Evolutionary conservation across 2,329 filamentous ascomycete genomes (phyloP).

Genomic region (Cylindrodendrum hubeiense): DNA sequence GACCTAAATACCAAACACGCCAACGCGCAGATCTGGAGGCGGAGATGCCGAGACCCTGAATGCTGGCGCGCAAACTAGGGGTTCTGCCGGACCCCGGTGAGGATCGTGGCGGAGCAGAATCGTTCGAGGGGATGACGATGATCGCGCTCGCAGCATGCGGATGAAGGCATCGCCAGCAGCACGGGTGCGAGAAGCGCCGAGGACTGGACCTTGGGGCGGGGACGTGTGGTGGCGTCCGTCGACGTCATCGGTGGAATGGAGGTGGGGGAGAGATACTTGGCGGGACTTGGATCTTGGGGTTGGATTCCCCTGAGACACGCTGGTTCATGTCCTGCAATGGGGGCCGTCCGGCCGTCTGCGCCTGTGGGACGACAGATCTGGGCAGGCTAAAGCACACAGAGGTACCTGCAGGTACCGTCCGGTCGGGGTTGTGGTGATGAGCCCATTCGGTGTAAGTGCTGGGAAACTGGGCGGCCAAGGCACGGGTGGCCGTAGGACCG

Average conservation of each 20-base stretch:
- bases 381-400: neutral
- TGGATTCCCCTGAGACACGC: neutral
- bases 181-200: constrained; percentile 15
- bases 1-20: constrained; percentile 1
- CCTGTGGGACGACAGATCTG: too few relatives aligned
- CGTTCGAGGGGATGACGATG: constrained; percentile 16
- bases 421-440: neutral
- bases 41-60: constrained; percentile 12
- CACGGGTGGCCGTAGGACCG: neutral
- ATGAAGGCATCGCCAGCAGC: constrained; percentile 30
- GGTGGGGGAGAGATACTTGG: constrained; percentile 1
- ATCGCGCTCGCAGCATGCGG: neutral
- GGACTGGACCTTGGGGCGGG: neutral
- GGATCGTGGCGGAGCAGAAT: constrained; percentile 11
- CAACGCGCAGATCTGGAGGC: constrained; percentile 19
- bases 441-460: constrained; percentile 36
- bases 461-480: neutral
- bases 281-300: neutral
- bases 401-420: constrained; percentile 23
- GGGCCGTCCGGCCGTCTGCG: too few relatives aligned
- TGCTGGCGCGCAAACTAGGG: neutral
- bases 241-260: constrained; percentile 23
- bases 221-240: constrained; percentile 13
- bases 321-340: too few relatives aligned
- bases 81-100: neutral